Evolutionary conservation across 345 rosid species (phyloP).

Genomic region (Hirschfeldia incana): DNA sequence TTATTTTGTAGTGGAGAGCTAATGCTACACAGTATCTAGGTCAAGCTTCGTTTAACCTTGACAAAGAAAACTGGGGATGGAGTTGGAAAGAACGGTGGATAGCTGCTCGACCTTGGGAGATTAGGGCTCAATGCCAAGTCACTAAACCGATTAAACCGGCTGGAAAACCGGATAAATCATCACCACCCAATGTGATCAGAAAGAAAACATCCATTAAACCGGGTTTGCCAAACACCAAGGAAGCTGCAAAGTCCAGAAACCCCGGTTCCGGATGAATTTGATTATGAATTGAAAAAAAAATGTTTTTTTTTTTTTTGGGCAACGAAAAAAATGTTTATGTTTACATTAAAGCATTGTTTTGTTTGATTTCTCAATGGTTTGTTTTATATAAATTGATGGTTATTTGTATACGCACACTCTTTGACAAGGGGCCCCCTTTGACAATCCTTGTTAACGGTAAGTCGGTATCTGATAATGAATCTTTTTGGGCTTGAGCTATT

Average conservation of each 20-base stretch:
- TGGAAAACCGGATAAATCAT: slow-evolving; percentile 24
- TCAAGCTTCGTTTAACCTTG: slow-evolving; percentile 63
- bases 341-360: not conserved
- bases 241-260: slow-evolving; percentile 34
- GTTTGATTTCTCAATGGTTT: slow-evolving; percentile 13
- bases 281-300: not conserved
- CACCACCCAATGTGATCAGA: slow-evolving; percentile 22
- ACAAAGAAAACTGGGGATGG: slow-evolving; percentile 69
- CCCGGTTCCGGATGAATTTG: not conserved
- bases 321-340: not conserved
- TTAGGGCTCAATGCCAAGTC: slow-evolving; percentile 47
- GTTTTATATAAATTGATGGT: slow-evolving; percentile 4
- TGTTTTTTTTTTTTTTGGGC: no score
- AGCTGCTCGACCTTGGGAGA: slow-evolving; percentile 86
- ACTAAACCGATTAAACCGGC: slow-evolving; percentile 36
- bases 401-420: not conserved
- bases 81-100: slow-evolving; percentile 94
- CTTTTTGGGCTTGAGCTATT: slow-evolving; percentile 34
- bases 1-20: slow-evolving; percentile 75
- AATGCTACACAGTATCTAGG: slow-evolving; percentile 78
- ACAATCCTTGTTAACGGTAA: not conserved
- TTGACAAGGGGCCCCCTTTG: not conserved
- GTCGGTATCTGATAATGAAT: not conserved
- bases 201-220: slow-evolving; percentile 35
- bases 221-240: slow-evolving; percentile 35